Evolutionary conservation across 441 rosid species (phyloP).

Genomic region (Erodium texanum): DNA sequence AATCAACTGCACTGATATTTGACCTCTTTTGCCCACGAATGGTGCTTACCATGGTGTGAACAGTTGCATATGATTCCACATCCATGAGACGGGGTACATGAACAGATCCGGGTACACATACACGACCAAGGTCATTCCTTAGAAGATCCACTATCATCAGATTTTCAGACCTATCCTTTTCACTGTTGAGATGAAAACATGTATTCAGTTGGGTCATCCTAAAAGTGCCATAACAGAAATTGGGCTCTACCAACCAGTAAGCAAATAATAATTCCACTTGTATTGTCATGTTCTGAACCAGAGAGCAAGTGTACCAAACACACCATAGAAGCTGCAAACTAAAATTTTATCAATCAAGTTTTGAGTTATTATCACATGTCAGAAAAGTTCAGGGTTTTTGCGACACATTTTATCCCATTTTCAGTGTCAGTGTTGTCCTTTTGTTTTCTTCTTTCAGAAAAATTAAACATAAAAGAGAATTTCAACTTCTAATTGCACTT

Average conservation of each 20-base stretch:
- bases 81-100: conserved; percentile 90
- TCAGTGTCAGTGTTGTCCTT: background rate
- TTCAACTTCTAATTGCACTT: background rate
- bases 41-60: conserved; percentile 96
- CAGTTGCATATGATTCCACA: conserved; percentile 90
- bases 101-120: conserved; percentile 81
- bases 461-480: background rate
- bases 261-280: conserved; percentile 1
- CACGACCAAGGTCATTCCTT: conserved; percentile 90
- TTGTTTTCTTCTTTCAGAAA: background rate
- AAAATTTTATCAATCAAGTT: background rate
- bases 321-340: background rate
- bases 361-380: background rate
- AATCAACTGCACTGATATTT: conserved; percentile 54
- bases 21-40: conserved; percentile 57
- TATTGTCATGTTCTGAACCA: background rate
- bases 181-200: conserved; percentile 35
- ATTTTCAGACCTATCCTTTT: conserved; percentile 95
- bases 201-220: background rate
- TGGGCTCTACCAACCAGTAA: background rate
- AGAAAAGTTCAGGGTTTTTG: background rate
- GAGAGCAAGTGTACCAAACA: background rate
- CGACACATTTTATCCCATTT: background rate
- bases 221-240: background rate
- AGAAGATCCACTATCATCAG: conserved; percentile 94